Evolutionary conservation across 495 filamentous ascomycete genomes (phyloP), one percentile per base, ranked within the genome.

Genomic region (Aspergillus avenaceus): DNA sequence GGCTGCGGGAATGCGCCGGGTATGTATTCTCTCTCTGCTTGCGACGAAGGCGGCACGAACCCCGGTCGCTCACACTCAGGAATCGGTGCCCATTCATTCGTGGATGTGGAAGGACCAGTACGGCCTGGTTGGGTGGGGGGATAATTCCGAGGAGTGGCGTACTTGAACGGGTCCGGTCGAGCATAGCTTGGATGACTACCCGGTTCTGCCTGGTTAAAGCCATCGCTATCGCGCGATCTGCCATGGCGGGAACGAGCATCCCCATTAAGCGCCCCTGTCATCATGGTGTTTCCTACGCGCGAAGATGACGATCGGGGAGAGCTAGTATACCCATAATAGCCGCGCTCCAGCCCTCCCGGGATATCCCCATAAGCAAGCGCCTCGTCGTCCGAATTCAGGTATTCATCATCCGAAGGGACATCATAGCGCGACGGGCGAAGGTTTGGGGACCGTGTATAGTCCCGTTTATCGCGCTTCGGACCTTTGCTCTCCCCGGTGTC

Each of bases 111-210:
- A 47, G 62, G 47, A 8, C 32, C 53, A 19, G 45, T 47, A 32
- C 58, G 52, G 11, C 54, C 53, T 2, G 65, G 55, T 29, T 68
- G 64, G 9, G 56, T 19, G 12, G 58, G 59, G 1, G 36, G 42
- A 41, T 52, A 55, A 7, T 76, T 69, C 45, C 60, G 49, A 0
- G 72, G 63, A 52, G 67, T 67, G 13, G 73, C 69, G 49, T 84
- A 82, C 41, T 76, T 70, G 55, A 70, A 82, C 32, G 62, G 67
- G 23, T 68, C 66, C 0, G 77, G 72, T 52, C 72, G 66, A 14
- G 71, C 70, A 64, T 84, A 84, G 40, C 70, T 71, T 2, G 73
- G 61, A 48, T 74, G 66, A 28, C 43, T 55, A 6, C 66, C 70
- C 3, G 55, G 61, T 5, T 22, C 52, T 32, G 56, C 53, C 26